These are phyloP conservation scores for Apiospora koreana DNA, from an alignment of 2,329 filamentous ascomycete species.

Conservation along the genomic window DNA sequence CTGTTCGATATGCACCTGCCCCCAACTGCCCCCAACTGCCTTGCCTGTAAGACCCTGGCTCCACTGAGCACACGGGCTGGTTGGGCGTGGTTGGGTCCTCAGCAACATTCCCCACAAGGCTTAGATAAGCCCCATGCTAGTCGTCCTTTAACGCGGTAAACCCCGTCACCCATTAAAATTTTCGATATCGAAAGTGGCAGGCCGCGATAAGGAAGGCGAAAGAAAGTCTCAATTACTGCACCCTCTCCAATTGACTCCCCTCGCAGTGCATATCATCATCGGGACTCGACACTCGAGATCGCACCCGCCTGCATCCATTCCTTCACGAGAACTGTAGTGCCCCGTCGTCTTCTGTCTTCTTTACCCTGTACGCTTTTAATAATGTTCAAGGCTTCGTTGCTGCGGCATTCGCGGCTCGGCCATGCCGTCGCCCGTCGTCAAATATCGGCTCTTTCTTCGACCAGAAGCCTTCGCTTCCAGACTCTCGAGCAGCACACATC, in stretches of 20 bases:
- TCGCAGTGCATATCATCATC: background rate
- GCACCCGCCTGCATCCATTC: background rate
- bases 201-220: background rate
- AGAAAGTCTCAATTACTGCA: background rate
- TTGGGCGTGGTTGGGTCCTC: background rate
- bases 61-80: background rate
- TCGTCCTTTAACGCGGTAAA: background rate
- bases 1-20: no score
- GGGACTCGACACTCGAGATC: background rate
- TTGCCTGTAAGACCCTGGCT: background rate
- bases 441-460: slow-evolving; percentile 15
- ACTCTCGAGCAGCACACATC: slow-evolving; percentile 12
- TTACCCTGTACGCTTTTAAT: background rate
- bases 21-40: no score
- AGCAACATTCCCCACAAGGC: background rate
- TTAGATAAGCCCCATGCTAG: background rate
- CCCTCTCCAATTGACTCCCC: background rate
- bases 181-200: background rate
- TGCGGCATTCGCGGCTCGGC: slow-evolving; percentile 18
- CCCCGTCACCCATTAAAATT: background rate
- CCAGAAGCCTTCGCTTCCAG: slow-evolving; percentile 15
- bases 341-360: background rate
- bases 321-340: background rate
- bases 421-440: slow-evolving; percentile 15
- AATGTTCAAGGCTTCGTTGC: slow-evolving; percentile 19